A percentile compares a stretch with the other conserved stretches of the same genome.
phyloP scores from a whole-genome alignment of 805 yeast genomes.

The Wickerhamiella alocasiicola region DNA sequence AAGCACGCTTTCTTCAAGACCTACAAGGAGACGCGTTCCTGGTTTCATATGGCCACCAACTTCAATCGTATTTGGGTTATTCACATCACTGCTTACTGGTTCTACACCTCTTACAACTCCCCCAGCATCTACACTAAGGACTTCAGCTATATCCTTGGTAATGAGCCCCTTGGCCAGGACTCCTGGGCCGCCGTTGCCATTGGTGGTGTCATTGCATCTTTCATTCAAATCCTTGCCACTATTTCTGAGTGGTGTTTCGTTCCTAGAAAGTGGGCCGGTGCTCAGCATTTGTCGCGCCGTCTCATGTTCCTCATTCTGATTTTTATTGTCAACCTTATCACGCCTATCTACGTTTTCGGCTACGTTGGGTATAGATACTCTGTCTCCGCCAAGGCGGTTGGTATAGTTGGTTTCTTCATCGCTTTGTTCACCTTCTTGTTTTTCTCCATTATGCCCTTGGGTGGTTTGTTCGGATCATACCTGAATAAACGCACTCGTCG shows the following conservation, averaged over 20 bases:
- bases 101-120: constrained; percentile 85
- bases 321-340: constrained; percentile 64
- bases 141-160: constrained; percentile 70
- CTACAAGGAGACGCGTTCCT: constrained; percentile 87
- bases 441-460: constrained; percentile 91
- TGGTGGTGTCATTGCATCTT: constrained; percentile 79
- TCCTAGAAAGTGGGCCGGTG: constrained; percentile 98
- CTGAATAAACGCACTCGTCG: constrained; percentile 76
- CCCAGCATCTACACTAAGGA: constrained; percentile 82
- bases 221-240: constrained; percentile 78
- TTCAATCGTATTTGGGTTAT: constrained; percentile 98
- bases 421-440: constrained; percentile 73
- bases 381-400: constrained; percentile 59
- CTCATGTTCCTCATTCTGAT: constrained; percentile 58
- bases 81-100: constrained; percentile 84
- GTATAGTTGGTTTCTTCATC: constrained; percentile 80
- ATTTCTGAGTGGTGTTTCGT: constrained; percentile 89
- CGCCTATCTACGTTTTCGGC: constrained; percentile 73
- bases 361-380: constrained; percentile 54
- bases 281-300: constrained; percentile 89
- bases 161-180: constrained; percentile 80
- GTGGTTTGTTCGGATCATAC: constrained; percentile 89
- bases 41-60: constrained; percentile 92
- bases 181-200: constrained; percentile 88
- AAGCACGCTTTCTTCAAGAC: constrained; percentile 86